These are phyloP conservation scores for Colletotrichum scovillei DNA, from an alignment of 2,329 filamentous ascomycete genomes.

Conservation along the genomic window DNA sequence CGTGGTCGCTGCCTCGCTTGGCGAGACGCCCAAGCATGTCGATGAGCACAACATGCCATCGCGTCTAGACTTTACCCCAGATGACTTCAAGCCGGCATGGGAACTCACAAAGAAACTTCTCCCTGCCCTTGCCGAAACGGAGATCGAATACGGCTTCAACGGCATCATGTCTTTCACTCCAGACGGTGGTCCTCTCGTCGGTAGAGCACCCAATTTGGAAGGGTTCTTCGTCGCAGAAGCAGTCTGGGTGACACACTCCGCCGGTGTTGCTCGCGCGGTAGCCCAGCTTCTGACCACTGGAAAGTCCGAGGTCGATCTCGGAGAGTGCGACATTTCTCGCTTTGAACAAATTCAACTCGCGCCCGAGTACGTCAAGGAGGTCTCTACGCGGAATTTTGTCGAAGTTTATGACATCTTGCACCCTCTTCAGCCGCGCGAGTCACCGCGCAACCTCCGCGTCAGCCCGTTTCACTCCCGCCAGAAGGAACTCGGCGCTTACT, in stretches of 20 bases:
- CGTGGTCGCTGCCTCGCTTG: constrained; percentile 64
- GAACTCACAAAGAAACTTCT: constrained; percentile 64
- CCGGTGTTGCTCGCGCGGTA: constrained; percentile 70
- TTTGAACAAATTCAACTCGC: constrained; percentile 72
- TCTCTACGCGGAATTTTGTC: constrained; percentile 69
- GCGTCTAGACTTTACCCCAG: constrained; percentile 66
- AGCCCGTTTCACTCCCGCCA: constrained; percentile 69
- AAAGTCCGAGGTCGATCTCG: constrained; percentile 64
- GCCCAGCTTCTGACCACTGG: constrained; percentile 69
- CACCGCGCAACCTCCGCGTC: constrained; percentile 67
- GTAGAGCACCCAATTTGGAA: constrained; percentile 66
- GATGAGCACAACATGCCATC: constrained; percentile 73
- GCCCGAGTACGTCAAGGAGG: constrained; percentile 66
- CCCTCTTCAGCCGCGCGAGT: constrained; percentile 66
- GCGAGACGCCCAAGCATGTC: constrained; percentile 63
- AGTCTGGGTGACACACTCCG: constrained; percentile 75
- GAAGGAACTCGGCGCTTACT: constrained; percentile 65
- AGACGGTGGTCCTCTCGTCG: constrained; percentile 70
- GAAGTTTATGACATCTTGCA: constrained; percentile 75
- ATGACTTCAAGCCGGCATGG: constrained; percentile 73
- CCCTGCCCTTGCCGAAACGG: constrained; percentile 59
- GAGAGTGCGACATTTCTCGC: constrained; percentile 69
- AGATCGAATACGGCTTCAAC: constrained; percentile 72
- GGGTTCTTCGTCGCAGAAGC: constrained; percentile 74
- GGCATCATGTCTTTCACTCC: constrained; percentile 75